phyloP scores from a whole-genome alignment of 1,284 basidiomycete genomes.

The Ustilago trichophora region DNA sequence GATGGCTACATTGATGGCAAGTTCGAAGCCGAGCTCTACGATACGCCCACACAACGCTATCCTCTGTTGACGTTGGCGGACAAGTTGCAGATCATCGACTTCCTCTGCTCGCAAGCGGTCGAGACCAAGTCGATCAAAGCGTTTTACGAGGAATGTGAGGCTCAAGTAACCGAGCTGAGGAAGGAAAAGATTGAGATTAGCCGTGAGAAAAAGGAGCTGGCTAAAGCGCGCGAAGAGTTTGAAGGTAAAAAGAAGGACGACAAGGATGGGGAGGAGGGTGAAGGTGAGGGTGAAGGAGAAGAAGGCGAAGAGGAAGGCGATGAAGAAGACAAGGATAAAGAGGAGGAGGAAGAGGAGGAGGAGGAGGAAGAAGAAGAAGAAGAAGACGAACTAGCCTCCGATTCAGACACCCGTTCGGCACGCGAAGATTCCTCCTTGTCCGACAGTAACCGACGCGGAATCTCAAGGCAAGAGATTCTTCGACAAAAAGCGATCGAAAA shows the following conservation, averaged over 20 bases:
- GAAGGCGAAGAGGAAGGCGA: slow-evolving; percentile 6
- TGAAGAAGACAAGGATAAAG: slow-evolving; percentile 2
- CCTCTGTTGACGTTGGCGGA: slow-evolving; percentile 77
- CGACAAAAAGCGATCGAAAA: slow-evolving; percentile 61
- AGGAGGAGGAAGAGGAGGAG: slow-evolving; percentile 6
- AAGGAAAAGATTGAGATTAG: slow-evolving; percentile 97
- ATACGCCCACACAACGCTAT: slow-evolving; percentile 71
- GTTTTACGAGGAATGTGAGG: slow-evolving; percentile 89
- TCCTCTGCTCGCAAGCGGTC: slow-evolving; percentile 87
- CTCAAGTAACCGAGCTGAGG: slow-evolving; percentile 85
- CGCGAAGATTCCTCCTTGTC: slow-evolving; percentile 50
- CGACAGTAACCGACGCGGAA: slow-evolving; percentile 9
- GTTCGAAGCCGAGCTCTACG: slow-evolving; percentile 59
- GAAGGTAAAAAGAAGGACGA: slow-evolving; percentile 66
- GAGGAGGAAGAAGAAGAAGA: too few species aligned
- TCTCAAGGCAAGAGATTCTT: slow-evolving; percentile 57
- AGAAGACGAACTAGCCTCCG: slow-evolving; percentile 52
- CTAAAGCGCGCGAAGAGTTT: slow-evolving; percentile 78
- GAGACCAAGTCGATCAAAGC: slow-evolving; percentile 86
- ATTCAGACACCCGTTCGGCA: slow-evolving; percentile 34
- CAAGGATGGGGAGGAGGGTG: slow-evolving; percentile 1
- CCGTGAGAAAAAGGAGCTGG: slow-evolving; percentile 80
- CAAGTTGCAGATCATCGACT: slow-evolving; percentile 83
- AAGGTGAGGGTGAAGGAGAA: slow-evolving; percentile 4
- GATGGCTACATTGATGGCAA: slow-evolving; percentile 51